Evolutionary conservation across 768 basidiomycete species (phyloP), one percentile per base, ranked within the genome.

Genomic region (Cubamyces lactineus): DNA sequence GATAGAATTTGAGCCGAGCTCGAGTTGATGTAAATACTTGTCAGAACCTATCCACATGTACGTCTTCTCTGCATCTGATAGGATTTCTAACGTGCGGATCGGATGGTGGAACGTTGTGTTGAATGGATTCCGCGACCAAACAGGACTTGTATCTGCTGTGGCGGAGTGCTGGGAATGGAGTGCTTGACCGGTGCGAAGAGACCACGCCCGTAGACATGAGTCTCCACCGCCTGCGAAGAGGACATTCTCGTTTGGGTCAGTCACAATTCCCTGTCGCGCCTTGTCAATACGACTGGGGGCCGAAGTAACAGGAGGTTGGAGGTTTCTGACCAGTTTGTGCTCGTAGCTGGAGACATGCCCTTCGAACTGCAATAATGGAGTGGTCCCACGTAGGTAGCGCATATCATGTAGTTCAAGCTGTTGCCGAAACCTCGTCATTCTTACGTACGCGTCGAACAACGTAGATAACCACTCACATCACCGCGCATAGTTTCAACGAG

Each of bases 161-260:
- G 70, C 49, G 3, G 47, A 5, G 1, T 47, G 28, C 8, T 3
- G 41, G 6, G 63, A 13, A 60, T 62, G 23, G 19, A 86, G 61
- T 5, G 75, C 75, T 16, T 73, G 73, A 5, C 88, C 89, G 8
- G 80, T 82, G 16, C 72, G 78, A 9, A 92, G 71, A 12, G 88
- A 88, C 91, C 91, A 92, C 2, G 80, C 82, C 23, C 88, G 84
- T 60, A 92, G 80, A 34, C 78, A 79, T 45, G 74, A 64, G 71
- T 93, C 90, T 63, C 85, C 81, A 11, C 89, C 89, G 0, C 87
- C 87, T 9, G 86, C 86, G 61, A 89, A 89, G 17, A 93, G 68
- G 52, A 87, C 81, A 28, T 83, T 76, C 50, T 86, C 78, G 8
- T 71, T 62, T 0, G 84, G 81, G 64, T 91, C 88, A 17, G 84